Conservation (phyloP, 208 protist species). For the Wallacemonas collosoma region DNA sequence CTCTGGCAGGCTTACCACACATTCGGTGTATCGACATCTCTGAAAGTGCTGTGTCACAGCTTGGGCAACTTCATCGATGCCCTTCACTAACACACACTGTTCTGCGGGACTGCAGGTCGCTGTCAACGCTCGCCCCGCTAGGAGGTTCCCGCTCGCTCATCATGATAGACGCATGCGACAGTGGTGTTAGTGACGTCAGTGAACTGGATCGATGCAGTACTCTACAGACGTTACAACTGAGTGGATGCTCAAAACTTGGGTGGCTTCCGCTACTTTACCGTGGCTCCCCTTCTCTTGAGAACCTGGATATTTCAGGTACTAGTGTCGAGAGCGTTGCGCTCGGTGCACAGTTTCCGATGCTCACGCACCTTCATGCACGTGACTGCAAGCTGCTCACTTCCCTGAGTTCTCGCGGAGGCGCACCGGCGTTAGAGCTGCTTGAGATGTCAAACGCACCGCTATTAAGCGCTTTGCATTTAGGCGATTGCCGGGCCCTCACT, state of each 20-base stretch:
- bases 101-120: background rate
- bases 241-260: background rate
- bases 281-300: background rate
- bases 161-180: background rate
- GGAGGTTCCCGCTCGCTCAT: background rate
- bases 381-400: background rate
- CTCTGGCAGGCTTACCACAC: background rate
- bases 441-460: background rate
- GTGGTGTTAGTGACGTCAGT: background rate
- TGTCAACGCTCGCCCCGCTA: background rate
- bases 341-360: background rate
- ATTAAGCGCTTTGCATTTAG: too few species aligned
- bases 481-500: background rate
- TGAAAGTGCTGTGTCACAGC: background rate
- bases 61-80: background rate
- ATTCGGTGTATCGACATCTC: background rate
- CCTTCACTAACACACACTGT: background rate
- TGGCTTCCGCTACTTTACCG: too few species aligned
- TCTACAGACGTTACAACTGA: background rate
- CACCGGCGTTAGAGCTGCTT: background rate
- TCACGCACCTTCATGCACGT: background rate
- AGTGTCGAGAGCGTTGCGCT: background rate
- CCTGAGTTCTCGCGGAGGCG: background rate
- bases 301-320: background rate
- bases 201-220: background rate